These are phyloP conservation scores for Flaveria bidentis DNA, from an alignment of 129 eudicot species.

Conservation along the genomic window DNA sequence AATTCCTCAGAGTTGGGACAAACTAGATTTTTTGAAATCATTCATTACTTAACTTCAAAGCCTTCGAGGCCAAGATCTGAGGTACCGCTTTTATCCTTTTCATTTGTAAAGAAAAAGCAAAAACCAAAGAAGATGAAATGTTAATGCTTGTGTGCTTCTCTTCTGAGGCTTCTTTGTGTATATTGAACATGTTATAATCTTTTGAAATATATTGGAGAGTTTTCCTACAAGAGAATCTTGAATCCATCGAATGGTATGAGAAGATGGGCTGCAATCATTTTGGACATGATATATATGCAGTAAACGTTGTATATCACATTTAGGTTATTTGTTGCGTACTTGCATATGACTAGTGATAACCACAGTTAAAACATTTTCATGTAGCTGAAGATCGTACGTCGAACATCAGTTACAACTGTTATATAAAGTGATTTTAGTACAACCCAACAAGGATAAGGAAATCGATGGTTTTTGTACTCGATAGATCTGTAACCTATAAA, in stretches of 20 bases:
- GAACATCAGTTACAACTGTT: neutral
- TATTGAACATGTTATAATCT: slow-evolving; percentile 14
- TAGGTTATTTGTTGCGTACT: neutral
- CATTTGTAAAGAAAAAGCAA: slow-evolving; percentile 36
- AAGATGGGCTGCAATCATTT: neutral
- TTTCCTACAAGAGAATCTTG: slow-evolving; percentile 19
- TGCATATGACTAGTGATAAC: neutral
- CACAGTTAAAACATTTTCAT: no score
- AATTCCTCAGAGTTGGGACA: slow-evolving; percentile 79
- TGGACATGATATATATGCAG: no score
- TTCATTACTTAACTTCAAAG: slow-evolving; percentile 55
- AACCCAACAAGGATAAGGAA: neutral
- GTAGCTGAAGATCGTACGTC: neutral
- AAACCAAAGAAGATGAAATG: slow-evolving; percentile 34
- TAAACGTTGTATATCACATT: neutral
- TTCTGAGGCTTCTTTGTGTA: slow-evolving; percentile 26
- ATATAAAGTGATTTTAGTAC: neutral
- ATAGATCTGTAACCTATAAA: neutral
- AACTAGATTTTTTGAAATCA: slow-evolving; percentile 57
- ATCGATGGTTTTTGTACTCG: neutral
- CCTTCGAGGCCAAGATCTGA: slow-evolving; percentile 49
- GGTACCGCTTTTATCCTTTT: slow-evolving; percentile 45
- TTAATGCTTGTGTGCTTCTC: neutral
- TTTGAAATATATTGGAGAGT: slow-evolving; percentile 28
- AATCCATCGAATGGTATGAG: neutral